Conservation (phyloP, 257 asterid species). For the Mentha longifolia region DNA sequence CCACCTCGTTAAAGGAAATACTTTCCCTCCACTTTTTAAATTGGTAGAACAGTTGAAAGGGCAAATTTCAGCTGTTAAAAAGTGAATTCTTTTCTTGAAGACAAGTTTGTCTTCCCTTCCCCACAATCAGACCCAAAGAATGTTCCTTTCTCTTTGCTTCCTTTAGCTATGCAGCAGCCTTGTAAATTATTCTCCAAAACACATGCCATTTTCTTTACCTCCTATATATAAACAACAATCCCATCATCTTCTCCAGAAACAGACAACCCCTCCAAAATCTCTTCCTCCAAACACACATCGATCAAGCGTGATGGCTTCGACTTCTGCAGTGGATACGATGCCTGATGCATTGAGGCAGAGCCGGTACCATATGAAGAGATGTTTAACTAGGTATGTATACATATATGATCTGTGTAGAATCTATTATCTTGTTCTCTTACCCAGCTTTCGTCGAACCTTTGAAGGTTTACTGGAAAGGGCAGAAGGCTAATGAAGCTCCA, state of each 20-base stretch:
- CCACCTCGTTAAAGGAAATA: slow-evolving; percentile 19
- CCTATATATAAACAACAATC: slow-evolving; percentile 43
- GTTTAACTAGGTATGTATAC: slow-evolving; percentile 57
- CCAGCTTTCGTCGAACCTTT: slow-evolving; percentile 7
- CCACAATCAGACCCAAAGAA: slow-evolving; percentile 64
- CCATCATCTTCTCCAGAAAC: slow-evolving; percentile 35
- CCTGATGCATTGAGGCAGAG: slow-evolving; percentile 66
- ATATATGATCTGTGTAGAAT: background rate
- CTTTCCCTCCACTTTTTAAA: slow-evolving; percentile 43
- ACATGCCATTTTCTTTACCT: slow-evolving; percentile 26
- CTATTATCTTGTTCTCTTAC: background rate
- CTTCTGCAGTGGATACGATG: slow-evolving; percentile 56
- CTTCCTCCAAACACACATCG: slow-evolving; percentile 8
- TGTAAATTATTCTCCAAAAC: slow-evolving; percentile 40
- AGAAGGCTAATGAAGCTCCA: slow-evolving; percentile 72
- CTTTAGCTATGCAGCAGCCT: slow-evolving; percentile 29
- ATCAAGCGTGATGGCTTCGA: slow-evolving; percentile 55
- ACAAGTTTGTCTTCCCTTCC: slow-evolving; percentile 32
- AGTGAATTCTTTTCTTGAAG: slow-evolving; percentile 63
- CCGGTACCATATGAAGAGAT: slow-evolving; percentile 69
- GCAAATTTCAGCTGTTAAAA: slow-evolving; percentile 25
- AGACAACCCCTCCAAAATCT: slow-evolving; percentile 34
- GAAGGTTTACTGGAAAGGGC: slow-evolving; percentile 66
- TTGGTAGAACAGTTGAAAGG: slow-evolving; percentile 26
- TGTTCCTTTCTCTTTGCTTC: slow-evolving; percentile 57